A percentile compares a stretch with the other conserved stretches of the same genome.
These are phyloP conservation scores for Aspergillus pseudotamarii DNA, from an alignment of 2,329 filamentous ascomycete species.

Conservation along the genomic window DNA sequence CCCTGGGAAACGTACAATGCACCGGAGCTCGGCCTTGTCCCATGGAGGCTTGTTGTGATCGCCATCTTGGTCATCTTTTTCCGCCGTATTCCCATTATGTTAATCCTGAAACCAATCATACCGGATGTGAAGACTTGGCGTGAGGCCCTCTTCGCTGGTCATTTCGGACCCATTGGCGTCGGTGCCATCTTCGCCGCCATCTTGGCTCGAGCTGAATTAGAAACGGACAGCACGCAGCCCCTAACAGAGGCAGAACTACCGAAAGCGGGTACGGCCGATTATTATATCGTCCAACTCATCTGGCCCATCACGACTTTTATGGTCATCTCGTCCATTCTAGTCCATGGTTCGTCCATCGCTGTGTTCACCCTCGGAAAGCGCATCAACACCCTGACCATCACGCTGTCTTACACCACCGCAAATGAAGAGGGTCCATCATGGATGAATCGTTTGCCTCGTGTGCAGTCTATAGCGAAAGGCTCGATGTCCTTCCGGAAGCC, in stretches of 20 bases:
- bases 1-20: slow-evolving; percentile 92
- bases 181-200: slow-evolving; percentile 96
- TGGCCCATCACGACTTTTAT: slow-evolving; percentile 96
- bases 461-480: slow-evolving; percentile 80
- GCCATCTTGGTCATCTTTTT: slow-evolving; percentile 94
- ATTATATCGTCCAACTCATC: slow-evolving; percentile 77
- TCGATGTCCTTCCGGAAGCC: slow-evolving; percentile 73
- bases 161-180: slow-evolving; percentile 96
- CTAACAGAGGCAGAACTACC: slow-evolving; percentile 62
- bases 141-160: slow-evolving; percentile 92
- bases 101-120: slow-evolving; percentile 86
- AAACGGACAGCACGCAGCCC: slow-evolving; percentile 75
- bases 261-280: slow-evolving; percentile 58
- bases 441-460: slow-evolving; percentile 88
- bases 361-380: slow-evolving; percentile 97
- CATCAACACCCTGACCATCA: slow-evolving; percentile 94
- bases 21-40: slow-evolving; percentile 69
- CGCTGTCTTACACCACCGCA: slow-evolving; percentile 91
- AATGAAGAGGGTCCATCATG: slow-evolving; percentile 87
- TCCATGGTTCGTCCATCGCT: slow-evolving; percentile 96
- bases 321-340: slow-evolving; percentile 89
- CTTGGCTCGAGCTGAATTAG: slow-evolving; percentile 86
- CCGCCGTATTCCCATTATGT: slow-evolving; percentile 93
- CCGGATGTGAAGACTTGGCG: slow-evolving; percentile 98
- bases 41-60: slow-evolving; percentile 92